Conservation (phyloP, 176 grass and related monocot genomes). For the Panicum miliaceum region DNA sequence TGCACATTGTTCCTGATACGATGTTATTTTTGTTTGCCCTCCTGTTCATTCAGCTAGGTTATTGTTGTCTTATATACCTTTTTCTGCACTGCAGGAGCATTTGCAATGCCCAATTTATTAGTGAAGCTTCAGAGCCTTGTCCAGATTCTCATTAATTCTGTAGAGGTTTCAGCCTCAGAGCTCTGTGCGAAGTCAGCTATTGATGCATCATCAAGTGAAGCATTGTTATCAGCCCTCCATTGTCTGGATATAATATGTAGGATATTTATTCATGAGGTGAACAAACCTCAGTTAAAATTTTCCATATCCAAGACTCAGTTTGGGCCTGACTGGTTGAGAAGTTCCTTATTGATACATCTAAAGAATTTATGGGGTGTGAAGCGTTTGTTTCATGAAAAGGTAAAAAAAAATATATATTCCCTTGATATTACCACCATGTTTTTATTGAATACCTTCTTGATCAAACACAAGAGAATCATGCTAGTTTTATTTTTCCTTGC, state of each 20-base stretch:
- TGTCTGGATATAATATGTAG: constrained; percentile 68
- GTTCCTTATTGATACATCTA: constrained; percentile 58
- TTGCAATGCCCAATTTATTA: constrained; percentile 40
- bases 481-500: constrained; percentile 17
- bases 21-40: constrained; percentile 19
- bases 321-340: constrained; percentile 45
- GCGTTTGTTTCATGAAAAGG: constrained; percentile 53
- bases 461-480: constrained; percentile 24
- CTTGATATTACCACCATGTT: constrained; percentile 15
- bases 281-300: constrained; percentile 56
- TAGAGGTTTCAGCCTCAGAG: constrained; percentile 69
- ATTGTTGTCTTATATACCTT: constrained; percentile 9
- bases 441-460: constrained; percentile 35
- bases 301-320: constrained; percentile 15
- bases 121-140: constrained; percentile 64
- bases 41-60: constrained; percentile 7
- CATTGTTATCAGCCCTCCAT: constrained; percentile 58
- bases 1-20: constrained; percentile 1
- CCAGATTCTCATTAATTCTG: constrained; percentile 60
- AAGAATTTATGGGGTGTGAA: constrained; percentile 71
- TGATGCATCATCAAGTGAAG: constrained; percentile 67
- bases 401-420: constrained; percentile 2
- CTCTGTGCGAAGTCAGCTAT: constrained; percentile 48
- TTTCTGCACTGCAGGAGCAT: constrained; percentile 38
- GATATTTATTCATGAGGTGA: constrained; percentile 63